A percentile compares a stretch with the other conserved stretches of the same genome.
These are phyloP conservation scores for Colletotrichum sidae DNA, from an alignment of 2,329 filamentous ascomycete species.

Conservation along the genomic window DNA sequence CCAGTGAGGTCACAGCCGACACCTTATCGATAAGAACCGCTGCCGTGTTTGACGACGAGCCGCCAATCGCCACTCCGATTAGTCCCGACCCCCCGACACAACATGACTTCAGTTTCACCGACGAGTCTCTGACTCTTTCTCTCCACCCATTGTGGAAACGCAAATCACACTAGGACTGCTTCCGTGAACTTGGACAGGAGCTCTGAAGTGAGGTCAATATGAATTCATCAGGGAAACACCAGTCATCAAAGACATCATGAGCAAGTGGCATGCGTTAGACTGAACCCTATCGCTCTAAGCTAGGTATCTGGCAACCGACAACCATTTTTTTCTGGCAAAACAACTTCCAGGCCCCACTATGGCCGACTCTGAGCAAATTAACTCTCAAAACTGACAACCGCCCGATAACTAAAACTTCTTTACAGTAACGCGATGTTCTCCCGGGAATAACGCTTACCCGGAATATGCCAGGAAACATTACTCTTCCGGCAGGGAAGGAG, in stretches of 20 bases:
- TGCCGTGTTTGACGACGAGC: too few relatives aligned
- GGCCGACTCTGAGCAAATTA: constrained; percentile 10
- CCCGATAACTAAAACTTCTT: constrained; percentile 3
- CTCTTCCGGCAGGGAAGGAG: constrained; percentile 26
- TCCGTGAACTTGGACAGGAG: background rate
- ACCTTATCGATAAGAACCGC: constrained; percentile 30
- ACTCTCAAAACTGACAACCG: background rate
- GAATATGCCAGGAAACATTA: background rate
- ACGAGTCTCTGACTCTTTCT: background rate
- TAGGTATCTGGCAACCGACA: constrained; percentile 23
- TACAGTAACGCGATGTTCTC: background rate
- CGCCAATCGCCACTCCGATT: constrained; percentile 23
- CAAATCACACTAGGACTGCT: background rate
- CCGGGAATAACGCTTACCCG: background rate
- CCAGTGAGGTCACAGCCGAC: constrained; percentile 26
- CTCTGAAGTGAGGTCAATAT: too few relatives aligned
- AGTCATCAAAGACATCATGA: background rate
- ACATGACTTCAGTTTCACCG: constrained; percentile 5
- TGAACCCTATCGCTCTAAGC: constrained; percentile 16
- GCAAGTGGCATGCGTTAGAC: constrained; percentile 25
- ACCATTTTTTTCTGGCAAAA: background rate
- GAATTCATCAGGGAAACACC: background rate
- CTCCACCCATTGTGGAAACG: constrained; percentile 24
- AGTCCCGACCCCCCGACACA: constrained; percentile 22
- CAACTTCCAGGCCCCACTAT: background rate